A percentile compares a stretch with the other conserved stretches of the same genome.
These are phyloP conservation scores for Penicillium sp. DNA, from an alignment of 2,329 filamentous ascomycete species.

Conservation along the genomic window DNA sequence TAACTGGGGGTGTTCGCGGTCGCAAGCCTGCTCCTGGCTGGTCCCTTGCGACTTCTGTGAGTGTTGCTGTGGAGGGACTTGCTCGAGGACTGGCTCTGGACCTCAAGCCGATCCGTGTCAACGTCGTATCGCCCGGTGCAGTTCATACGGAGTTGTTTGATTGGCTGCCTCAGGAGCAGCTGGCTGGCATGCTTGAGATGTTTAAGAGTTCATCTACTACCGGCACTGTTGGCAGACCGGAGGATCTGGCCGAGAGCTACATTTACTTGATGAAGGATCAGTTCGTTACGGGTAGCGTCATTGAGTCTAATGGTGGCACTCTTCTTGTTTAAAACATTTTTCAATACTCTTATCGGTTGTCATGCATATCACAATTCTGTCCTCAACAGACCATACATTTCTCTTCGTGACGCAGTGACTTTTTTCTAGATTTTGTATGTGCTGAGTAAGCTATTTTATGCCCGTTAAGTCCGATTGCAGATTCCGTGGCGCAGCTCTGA, in stretches of 20 bases:
- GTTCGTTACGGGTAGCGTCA: conserved; percentile 36
- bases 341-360: background rate
- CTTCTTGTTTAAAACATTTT: conserved; percentile 1
- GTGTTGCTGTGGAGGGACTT: conserved; percentile 32
- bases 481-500: background rate
- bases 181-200: conserved; percentile 29
- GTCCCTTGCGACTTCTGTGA: conserved; percentile 27
- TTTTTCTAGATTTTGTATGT: background rate
- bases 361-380: background rate
- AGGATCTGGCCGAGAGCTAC: conserved; percentile 47
- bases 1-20: conserved; percentile 41
- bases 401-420: background rate
- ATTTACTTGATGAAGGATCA: conserved; percentile 45
- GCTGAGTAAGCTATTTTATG: conserved; percentile 4
- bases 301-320: conserved; percentile 14
- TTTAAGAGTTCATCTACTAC: conserved; percentile 20
- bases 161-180: conserved; percentile 7
- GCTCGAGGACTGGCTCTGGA: conserved; percentile 42
- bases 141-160: conserved; percentile 43
- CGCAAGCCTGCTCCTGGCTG: conserved; percentile 36
- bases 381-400: background rate
- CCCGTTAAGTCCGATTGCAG: conserved; percentile 7
- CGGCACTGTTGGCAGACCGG: conserved; percentile 26
- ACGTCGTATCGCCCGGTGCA: conserved; percentile 42
- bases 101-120: conserved; percentile 44